Conservation (phyloP, 2,329 filamentous ascomycete genomes). For the Fusarium hainanense region DNA sequence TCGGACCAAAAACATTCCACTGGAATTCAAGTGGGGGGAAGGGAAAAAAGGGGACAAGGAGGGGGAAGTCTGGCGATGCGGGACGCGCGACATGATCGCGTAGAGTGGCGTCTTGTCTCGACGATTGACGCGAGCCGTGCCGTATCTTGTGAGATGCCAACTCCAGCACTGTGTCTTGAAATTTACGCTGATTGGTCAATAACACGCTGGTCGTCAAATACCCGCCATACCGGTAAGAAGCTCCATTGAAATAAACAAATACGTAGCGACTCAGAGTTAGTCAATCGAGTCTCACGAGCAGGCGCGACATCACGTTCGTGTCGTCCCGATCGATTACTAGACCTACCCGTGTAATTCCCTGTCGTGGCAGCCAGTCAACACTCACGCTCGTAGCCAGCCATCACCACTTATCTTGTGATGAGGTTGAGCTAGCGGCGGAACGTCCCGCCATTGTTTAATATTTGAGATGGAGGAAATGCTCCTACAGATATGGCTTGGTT, state of each 20-base stretch:
- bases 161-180: constrained; percentile 3
- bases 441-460: constrained; percentile 35
- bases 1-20: constrained; percentile 22
- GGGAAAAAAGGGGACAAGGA: constrained; percentile 25
- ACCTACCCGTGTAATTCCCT: neutral
- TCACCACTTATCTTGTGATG: neutral
- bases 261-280: constrained; percentile 12
- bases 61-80: constrained; percentile 3
- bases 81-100: constrained; percentile 40
- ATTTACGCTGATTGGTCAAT: constrained; percentile 10
- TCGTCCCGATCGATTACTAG: neutral
- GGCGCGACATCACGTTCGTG: constrained; percentile 26
- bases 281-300: constrained; percentile 25
- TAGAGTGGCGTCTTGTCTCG: constrained; percentile 37
- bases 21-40: constrained; percentile 32
- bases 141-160: neutral
- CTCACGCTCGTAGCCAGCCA: neutral
- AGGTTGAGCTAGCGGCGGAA: constrained; percentile 34
- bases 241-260: constrained; percentile 25
- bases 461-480: neutral
- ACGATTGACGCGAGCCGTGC: constrained; percentile 26
- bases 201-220: constrained; percentile 26
- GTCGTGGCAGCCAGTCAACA: neutral
- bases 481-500: neutral
- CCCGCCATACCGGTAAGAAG: neutral